Base-by-base conservation (phyloP, 2,329 filamentous ascomycete species). In the Magnaporthiopsis poae region DNA sequence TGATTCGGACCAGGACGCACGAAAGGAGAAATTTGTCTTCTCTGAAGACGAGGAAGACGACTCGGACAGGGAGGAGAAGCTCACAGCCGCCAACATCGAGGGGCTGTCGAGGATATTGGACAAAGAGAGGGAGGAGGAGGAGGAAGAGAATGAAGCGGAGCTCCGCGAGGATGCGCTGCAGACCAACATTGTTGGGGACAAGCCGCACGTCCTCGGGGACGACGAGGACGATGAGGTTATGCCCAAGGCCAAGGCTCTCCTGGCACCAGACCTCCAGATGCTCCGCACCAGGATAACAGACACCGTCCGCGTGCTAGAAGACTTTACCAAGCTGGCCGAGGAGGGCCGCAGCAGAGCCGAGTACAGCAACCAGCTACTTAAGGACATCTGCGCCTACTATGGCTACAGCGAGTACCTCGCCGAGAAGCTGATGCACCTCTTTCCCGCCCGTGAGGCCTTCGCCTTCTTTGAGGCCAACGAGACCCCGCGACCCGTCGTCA, bases 381-480 rank as follows among this genome's bases (percentile, higher is more conserved):
- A 92, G 78, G 95, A 99, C 74, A 90, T 98, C 68, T 97, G 92
- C 80, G 87, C 90, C 66, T 99, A 99, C 82, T 99, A 99, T 76
- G 93, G 94, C 68, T 99, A 99, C 81, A 96, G 91, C 3, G 87
- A 90, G 56, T 98, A 90, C 79, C 84, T 99, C n/a, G 95, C 93
- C 5, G 91, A 96, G 78, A 99, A 98, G 82, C 87, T 99, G 21
- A 92, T 93, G 80, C 89, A 90, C 74, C 87, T 99, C 8, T 98
- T 99, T 80, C 88, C 92, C 1, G 91, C 95, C 0, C 88, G 90
- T 72, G 95, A 99, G 80, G 95, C 95, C 0, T 96, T 98, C 72
- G 93, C 93, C 66, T 99, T 99, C 80, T 98, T 99, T 80, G 95
- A 99, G 80, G 94, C 94, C 73, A 99, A 99, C 87, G 95, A 99